Conservation (phyloP, 164 flowering plant genomes). For the Liquidambar formosana region DNA sequence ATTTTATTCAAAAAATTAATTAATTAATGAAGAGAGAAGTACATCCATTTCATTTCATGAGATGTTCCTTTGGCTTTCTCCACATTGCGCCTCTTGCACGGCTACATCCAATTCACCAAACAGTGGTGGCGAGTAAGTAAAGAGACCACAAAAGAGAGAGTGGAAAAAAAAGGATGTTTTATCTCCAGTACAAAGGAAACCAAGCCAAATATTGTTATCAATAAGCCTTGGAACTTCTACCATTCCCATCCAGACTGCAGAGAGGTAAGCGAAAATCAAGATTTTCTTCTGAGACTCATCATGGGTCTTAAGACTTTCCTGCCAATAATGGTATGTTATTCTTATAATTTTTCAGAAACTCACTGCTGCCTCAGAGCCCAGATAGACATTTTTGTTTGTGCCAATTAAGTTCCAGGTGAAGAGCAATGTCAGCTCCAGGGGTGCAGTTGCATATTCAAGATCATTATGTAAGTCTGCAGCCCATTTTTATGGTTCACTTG, state of each 20-base stretch:
- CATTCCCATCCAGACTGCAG: too few species aligned
- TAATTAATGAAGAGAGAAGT: too few species aligned
- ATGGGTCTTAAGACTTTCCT: too few species aligned
- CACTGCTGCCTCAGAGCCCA: too few species aligned
- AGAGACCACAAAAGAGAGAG: not conserved
- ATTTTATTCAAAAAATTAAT: too few species aligned
- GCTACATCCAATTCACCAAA: not conserved
- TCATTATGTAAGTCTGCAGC: constrained; percentile 27
- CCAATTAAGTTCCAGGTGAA: too few species aligned
- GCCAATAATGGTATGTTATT: too few species aligned
- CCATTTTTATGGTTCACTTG: not conserved
- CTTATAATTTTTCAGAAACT: too few species aligned
- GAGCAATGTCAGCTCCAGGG: constrained; percentile 18
- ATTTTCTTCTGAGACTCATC: too few species aligned
- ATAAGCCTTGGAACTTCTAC: too few species aligned
- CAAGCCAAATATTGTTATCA: not conserved
- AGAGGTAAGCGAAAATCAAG: too few species aligned
- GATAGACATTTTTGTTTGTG: too few species aligned
- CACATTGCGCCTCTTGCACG: not conserved
- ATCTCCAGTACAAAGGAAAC: not conserved
- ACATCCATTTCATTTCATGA: not conserved
- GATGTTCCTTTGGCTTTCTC: not conserved
- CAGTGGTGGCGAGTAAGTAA: not conserved
- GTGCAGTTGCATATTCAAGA: constrained; percentile 39
- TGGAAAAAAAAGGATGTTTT: not conserved